These are phyloP conservation scores for Polyporus arcularius DNA, from an alignment of 768 basidiomycete species.

Conservation along the genomic window DNA sequence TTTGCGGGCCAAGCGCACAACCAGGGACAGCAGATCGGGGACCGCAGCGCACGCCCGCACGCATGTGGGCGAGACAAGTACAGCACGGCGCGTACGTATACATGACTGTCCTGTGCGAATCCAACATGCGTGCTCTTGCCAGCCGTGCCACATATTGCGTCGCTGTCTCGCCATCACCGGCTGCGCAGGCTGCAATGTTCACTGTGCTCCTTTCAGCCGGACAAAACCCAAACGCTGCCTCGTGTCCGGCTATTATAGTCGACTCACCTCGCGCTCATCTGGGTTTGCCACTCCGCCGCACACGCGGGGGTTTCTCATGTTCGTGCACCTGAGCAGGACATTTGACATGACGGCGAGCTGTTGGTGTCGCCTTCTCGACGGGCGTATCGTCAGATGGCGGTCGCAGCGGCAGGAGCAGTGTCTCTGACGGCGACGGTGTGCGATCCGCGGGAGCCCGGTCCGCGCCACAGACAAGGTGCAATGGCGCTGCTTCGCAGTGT, in stretches of 20 bases:
- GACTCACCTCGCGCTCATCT: conserved; percentile 3
- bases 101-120: not conserved
- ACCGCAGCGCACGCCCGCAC: no score
- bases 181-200: not conserved
- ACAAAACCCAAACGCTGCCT: not conserved
- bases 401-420: not conserved
- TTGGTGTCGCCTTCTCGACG: not conserved
- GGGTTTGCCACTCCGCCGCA: no score
- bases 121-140: not conserved
- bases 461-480: conserved; percentile 4
- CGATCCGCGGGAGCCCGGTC: conserved; percentile 7
- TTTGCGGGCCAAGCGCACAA: not conserved
- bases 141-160: not conserved
- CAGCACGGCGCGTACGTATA: not conserved
- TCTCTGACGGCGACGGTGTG: not conserved
- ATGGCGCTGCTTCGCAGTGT: not conserved
- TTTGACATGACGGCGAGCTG: conserved; percentile 3
- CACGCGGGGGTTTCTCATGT: not conserved
- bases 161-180: not conserved
- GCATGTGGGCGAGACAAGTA: not conserved
- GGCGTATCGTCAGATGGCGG: not conserved
- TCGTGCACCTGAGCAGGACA: not conserved
- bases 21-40: not conserved
- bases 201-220: not conserved
- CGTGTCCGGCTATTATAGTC: not conserved